Conservation (phyloP, 2,329 filamentous ascomycete genomes). For the Incumbomyces delicatus region DNA sequence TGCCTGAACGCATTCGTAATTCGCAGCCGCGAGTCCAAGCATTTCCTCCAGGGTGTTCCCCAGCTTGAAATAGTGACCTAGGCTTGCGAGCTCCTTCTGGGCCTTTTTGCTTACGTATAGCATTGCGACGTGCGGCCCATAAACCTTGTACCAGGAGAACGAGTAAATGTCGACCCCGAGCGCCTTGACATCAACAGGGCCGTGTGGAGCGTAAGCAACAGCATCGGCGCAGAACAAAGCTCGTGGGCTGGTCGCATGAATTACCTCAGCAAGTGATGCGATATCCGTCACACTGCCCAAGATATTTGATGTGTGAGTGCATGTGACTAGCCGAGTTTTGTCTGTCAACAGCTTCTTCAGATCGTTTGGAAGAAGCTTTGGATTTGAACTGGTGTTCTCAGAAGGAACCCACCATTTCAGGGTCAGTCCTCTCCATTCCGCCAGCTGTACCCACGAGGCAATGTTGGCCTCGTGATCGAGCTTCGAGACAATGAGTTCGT, state of each 20-base stretch:
- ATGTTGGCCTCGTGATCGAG: constrained; percentile 73
- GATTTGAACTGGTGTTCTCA: constrained; percentile 46
- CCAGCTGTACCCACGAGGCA: constrained; percentile 62
- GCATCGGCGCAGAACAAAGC: constrained; percentile 64
- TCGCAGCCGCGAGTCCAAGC: constrained; percentile 57
- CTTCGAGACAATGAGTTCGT: constrained; percentile 60
- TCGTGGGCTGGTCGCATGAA: constrained; percentile 36
- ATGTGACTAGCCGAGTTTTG: constrained; percentile 58
- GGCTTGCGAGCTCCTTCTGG: constrained; percentile 46
- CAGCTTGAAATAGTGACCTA: constrained; percentile 61
- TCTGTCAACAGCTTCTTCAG: constrained; percentile 50
- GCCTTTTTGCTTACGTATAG: constrained; percentile 55
- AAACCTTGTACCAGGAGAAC: constrained; percentile 80
- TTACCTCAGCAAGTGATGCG: constrained; percentile 26
- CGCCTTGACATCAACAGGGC: constrained; percentile 56
- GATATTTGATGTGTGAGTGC: constrained; percentile 65
- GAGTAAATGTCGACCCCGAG: constrained; percentile 65
- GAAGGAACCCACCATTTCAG: constrained; percentile 61
- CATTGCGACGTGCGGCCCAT: constrained; percentile 63
- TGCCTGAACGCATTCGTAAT: constrained; percentile 58
- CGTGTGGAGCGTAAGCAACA: constrained; percentile 66
- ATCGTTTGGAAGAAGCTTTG: constrained; percentile 48
- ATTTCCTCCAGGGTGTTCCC: constrained; percentile 52
- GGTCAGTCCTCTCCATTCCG: constrained; percentile 47
- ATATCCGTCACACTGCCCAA: constrained; percentile 56